Base-by-base conservation (phyloP, 352 stramenopile species). In the Elongisporangium undulatum region DNA sequence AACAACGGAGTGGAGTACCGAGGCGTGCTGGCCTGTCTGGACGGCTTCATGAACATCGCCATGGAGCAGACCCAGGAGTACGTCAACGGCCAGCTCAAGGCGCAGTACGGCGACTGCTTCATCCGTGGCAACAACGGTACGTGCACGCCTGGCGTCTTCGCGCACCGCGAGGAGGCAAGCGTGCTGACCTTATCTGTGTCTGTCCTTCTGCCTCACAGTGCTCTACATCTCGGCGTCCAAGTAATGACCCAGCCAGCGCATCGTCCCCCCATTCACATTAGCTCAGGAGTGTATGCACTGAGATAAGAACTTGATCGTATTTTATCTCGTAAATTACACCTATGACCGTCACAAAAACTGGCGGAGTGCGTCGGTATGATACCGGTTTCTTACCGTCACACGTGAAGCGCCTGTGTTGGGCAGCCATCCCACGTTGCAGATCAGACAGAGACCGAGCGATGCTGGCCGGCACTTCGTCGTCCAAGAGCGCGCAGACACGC, bases 11-110 rank as follows among this genome's bases (percentile, higher is more conserved):
- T 99, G 53, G 92, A 99, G 77, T 99, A 99, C 79, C 94, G 95
- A 67, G 97, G 97, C 66, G 91, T 99, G 24, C 79, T 99, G 52
- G 97, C 96, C 17, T 99, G 97, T 71, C 86, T 99, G 45, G 98
- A 99, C 84, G 97, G 98, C 38, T 99, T 99, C 78, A 98, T 99
- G 96, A 99, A 99, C 82, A 99, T 99, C 80, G 98, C 97, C 38
- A 99, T 99, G 96, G 98, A 99, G 77, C 97, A 99, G 79, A 99
- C 97, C 56, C 97, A 99, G 68, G 98, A 99, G 79, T 99, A 98
- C 77, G 87, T 98, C 39, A 98, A 99, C 81, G 98, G 97, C 10
- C 95, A 99, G 76, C 87, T 99, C 57, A 99, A 99, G 75, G 89
- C 92, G 23, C 98, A 99, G 71, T 99, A 99, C 82, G 97, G 97